These are phyloP conservation scores for Cercospora berteroae DNA, from an alignment of 2,329 filamentous ascomycete species.

Conservation along the genomic window DNA sequence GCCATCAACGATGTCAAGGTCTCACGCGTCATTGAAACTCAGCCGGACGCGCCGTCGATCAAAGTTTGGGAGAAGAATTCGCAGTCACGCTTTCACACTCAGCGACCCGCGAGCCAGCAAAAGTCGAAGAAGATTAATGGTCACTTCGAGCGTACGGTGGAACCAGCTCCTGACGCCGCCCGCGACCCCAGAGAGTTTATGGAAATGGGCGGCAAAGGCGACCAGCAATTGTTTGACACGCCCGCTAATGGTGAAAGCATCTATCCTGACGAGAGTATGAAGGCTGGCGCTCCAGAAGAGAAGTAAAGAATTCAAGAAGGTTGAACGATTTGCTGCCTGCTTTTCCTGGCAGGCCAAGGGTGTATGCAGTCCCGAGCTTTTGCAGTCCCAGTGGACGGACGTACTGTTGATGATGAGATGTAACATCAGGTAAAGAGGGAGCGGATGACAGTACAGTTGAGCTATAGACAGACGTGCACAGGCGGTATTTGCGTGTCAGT, in stretches of 20 bases:
- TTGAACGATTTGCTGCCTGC: background rate
- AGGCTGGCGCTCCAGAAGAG: constrained; percentile 17
- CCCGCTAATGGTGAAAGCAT: constrained; percentile 43
- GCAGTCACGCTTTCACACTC: constrained; percentile 41
- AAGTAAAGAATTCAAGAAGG: background rate
- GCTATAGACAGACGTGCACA: background rate
- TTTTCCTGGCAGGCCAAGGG: background rate
- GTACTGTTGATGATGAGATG: background rate
- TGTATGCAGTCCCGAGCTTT: background rate
- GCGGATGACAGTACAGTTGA: background rate
- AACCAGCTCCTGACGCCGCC: constrained; percentile 65
- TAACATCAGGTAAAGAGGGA: background rate
- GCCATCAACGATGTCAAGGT: constrained; percentile 73
- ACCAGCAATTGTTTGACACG: constrained; percentile 71
- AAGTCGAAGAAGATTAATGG: constrained; percentile 42
- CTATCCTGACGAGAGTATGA: constrained; percentile 33
- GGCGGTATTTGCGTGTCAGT: background rate
- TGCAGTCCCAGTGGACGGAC: background rate
- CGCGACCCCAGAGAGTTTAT: constrained; percentile 75
- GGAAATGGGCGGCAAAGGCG: constrained; percentile 80
- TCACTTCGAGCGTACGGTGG: constrained; percentile 49
- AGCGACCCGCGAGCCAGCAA: constrained; percentile 22
- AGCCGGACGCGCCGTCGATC: constrained; percentile 58
- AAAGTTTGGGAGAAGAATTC: constrained; percentile 76
- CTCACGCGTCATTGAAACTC: constrained; percentile 57